These are phyloP conservation scores for Metschnikowia amazonensis DNA, from an alignment of 805 yeast species.

Conservation along the genomic window DNA sequence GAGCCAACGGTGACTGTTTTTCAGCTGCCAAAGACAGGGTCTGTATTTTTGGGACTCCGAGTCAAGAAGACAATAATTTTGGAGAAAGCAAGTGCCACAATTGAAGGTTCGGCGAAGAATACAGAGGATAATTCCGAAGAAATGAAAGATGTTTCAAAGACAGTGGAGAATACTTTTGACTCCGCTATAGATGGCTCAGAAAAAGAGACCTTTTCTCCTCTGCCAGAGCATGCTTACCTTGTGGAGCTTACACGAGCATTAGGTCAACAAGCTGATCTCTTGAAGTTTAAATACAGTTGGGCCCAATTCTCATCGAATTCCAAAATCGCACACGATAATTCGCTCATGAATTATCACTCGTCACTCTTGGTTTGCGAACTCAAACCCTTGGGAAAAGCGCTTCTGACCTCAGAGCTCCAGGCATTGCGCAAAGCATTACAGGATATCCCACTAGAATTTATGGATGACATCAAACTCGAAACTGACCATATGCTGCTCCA, in stretches of 20 bases:
- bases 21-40: constrained; percentile 8
- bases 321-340: not conserved
- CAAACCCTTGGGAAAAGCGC: constrained; percentile 4
- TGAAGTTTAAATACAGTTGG: constrained; percentile 10
- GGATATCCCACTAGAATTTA: not conserved
- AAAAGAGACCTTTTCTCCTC: not conserved
- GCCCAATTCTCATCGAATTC: constrained; percentile 7
- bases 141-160: not conserved
- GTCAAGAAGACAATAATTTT: constrained; percentile 3
- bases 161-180: not conserved
- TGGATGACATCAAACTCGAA: constrained; percentile 2
- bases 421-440: not conserved
- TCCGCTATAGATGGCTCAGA: not conserved
- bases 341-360: constrained; percentile 12
- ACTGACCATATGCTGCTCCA: constrained; percentile 5
- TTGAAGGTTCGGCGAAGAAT: not conserved
- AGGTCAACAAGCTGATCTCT: constrained; percentile 9
- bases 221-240: constrained; percentile 11
- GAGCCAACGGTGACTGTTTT: constrained; percentile 4
- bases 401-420: constrained; percentile 5
- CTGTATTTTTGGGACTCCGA: constrained; percentile 15
- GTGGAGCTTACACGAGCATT: constrained; percentile 9
- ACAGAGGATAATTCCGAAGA: not conserved
- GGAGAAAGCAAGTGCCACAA: not conserved
- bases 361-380: constrained; percentile 16